phyloP scores from a whole-genome alignment of 1,284 basidiomycete species.

The Rhodotorula sp. region DNA sequence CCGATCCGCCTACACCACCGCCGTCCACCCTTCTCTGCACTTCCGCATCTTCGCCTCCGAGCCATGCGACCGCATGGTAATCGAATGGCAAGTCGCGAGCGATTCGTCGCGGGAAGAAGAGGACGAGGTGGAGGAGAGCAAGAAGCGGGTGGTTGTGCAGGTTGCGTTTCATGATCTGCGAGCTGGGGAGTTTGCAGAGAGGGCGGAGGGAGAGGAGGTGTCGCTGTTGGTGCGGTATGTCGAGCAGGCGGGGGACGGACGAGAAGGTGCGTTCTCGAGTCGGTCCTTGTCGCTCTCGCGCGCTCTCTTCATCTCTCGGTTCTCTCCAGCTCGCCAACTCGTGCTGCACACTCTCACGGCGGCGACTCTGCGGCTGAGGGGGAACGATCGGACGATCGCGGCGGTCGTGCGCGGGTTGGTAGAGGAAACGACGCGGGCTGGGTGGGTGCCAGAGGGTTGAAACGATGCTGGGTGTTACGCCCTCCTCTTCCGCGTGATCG shows the following conservation, averaged over 20 bases:
- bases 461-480: background rate
- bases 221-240: constrained; percentile 6
- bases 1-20: background rate
- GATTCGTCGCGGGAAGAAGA: background rate
- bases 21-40: background rate
- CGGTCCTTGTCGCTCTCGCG: too few relatives aligned
- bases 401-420: background rate
- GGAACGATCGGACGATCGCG: background rate
- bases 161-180: constrained; percentile 4
- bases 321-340: background rate
- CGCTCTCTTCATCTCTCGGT: background rate
- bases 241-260: background rate
- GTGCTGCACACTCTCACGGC: background rate
- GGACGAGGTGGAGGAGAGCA: background rate
- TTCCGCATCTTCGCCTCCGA: constrained; percentile 13
- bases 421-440: background rate
- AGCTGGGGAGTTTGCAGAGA: background rate
- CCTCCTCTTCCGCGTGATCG: background rate
- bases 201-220: background rate
- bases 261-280: background rate
- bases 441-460: background rate
- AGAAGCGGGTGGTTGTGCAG: background rate
- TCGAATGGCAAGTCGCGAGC: constrained; percentile 9
- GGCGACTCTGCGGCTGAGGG: background rate
- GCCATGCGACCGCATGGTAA: constrained; percentile 1